Conservation (phyloP, 345 rosid genomes). For the Populus deltoides region DNA sequence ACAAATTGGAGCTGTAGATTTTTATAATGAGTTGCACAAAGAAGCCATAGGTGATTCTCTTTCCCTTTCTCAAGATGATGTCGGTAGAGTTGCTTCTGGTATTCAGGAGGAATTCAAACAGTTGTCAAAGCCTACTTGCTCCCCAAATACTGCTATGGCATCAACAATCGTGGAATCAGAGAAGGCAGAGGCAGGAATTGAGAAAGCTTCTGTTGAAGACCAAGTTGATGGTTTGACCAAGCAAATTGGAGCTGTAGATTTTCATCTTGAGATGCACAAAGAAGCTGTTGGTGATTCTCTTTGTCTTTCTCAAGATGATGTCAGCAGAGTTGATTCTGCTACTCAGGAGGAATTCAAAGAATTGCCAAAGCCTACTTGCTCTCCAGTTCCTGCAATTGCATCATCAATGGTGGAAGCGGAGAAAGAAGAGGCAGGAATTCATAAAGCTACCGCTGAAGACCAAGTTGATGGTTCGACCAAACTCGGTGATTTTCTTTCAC, state of each 20-base stretch:
- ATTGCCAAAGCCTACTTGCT: conserved; percentile 1
- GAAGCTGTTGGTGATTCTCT: conserved; percentile 1
- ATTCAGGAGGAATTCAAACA: conserved; percentile 10
- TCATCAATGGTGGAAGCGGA: background rate
- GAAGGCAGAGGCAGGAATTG: background rate
- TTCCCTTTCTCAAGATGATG: background rate
- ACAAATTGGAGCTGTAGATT: conserved; percentile 20
- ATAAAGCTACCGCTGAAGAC: conserved; percentile 15
- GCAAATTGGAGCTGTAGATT: conserved; percentile 19
- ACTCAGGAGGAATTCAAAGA: conserved; percentile 6
- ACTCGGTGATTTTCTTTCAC: background rate
- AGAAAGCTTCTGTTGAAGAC: conserved; percentile 14
- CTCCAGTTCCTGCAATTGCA: background rate
- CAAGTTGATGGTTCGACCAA: conserved; percentile 20
- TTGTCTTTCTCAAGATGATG: background rate
- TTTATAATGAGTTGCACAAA: conserved; percentile 12
- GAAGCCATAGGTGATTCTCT: conserved; percentile 6
- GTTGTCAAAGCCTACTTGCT: background rate
- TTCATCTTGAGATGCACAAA: conserved; percentile 9
- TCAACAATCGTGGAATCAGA: background rate
- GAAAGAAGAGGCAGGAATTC: background rate
- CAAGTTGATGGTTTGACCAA: conserved; percentile 18
- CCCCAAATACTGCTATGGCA: background rate
- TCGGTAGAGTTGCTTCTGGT: background rate
- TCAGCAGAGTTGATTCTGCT: background rate